Evolutionary conservation across 495 filamentous ascomycete genomes (phyloP).

Genomic region (Penicillium riverlandense): DNA sequence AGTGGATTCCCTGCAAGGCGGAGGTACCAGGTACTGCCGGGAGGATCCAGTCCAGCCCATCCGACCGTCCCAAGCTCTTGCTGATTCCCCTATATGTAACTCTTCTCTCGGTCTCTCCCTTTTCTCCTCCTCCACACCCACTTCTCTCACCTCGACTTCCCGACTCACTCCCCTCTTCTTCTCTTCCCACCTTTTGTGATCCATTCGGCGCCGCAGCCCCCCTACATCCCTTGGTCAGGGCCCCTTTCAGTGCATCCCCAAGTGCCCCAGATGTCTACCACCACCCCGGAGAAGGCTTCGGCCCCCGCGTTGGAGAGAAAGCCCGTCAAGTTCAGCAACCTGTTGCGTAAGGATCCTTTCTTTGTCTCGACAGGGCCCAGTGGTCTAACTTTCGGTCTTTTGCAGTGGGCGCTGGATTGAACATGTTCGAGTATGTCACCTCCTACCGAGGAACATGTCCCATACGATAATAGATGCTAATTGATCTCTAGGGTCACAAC

Average conservation of each 20-base stretch:
- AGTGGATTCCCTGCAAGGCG: constrained; percentile 11
- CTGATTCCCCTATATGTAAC: background rate
- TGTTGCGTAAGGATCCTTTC: constrained; percentile 56
- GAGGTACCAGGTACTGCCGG: constrained; percentile 8
- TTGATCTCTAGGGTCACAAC: constrained; percentile 64
- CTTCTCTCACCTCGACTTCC: constrained; percentile 1
- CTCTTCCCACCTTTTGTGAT: constrained; percentile 16
- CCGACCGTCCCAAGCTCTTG: background rate
- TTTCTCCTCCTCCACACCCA: constrained; percentile 2
- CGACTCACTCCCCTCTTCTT: constrained; percentile 5
- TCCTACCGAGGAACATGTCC: background rate
- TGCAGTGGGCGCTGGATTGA: constrained; percentile 84
- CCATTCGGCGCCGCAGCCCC: constrained; percentile 67
- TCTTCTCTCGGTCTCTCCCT: constrained; percentile 7
- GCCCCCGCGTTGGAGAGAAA: constrained; percentile 79
- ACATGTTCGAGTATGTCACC: constrained; percentile 75
- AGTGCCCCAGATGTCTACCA: constrained; percentile 39
- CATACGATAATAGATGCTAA: constrained; percentile 5
- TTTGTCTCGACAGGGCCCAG: constrained; percentile 1
- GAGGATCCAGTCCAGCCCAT: too few relatives aligned
- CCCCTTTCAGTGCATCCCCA: constrained; percentile 50
- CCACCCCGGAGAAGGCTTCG: constrained; percentile 44
- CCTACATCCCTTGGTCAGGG: constrained; percentile 89
- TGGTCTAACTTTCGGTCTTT: too few relatives aligned
- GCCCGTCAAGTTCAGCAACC: constrained; percentile 98